Base-by-base conservation (phyloP, 2,329 filamentous ascomycete genomes). In the Spiromastix sp. region DNA sequence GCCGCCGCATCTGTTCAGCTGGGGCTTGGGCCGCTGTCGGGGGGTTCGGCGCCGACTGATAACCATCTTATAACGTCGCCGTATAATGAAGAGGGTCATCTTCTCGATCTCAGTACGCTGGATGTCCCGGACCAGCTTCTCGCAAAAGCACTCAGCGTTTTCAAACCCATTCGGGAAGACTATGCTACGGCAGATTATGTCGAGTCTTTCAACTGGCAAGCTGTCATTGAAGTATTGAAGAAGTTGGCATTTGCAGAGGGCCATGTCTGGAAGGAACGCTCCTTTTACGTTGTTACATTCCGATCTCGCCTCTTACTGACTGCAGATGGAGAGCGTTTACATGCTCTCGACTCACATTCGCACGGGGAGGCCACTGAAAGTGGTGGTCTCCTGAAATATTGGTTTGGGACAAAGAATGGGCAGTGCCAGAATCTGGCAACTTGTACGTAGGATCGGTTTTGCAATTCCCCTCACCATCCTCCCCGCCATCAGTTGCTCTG, bases 311-410 rank as follows among this genome's bases (percentile, higher is more conserved):
- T 94, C 37, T 76, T 77, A 24, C 67, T 71, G 2, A 72, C 68
- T 9, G 81, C 79, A 1, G 75, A 85, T 42, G 75, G 76, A 40
- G 72, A 72, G 8, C 69, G 80, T 39, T 70, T 94, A 25, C 78
- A 78, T 26, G 67, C 70, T 17, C 68, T 94, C 20, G 87, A 94
- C 59, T 78, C 79, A 51, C 76, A 76, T 40, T 82, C 82, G 5
- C 86, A 94, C 55, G 69, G 73, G 16, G 86, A 94, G 56, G 87
- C 87, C 9, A 79, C 79, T 12, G 71, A 71, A 25, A 83, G 77
- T 49, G 86, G 86, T 4, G 85, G 85, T 0, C 72, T 95, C 52
- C 61, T 94, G 52, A 93, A 93, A 73, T 94, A 95, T 60, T 94
- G 87, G 85, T 94, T 93, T 57, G 85, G 85, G 2, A 68, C 64